A percentile compares a stretch with the other conserved stretches of the same genome.
These are phyloP conservation scores for Vigna angularis DNA, from an alignment of 306 rosid species.

Conservation along the genomic window DNA sequence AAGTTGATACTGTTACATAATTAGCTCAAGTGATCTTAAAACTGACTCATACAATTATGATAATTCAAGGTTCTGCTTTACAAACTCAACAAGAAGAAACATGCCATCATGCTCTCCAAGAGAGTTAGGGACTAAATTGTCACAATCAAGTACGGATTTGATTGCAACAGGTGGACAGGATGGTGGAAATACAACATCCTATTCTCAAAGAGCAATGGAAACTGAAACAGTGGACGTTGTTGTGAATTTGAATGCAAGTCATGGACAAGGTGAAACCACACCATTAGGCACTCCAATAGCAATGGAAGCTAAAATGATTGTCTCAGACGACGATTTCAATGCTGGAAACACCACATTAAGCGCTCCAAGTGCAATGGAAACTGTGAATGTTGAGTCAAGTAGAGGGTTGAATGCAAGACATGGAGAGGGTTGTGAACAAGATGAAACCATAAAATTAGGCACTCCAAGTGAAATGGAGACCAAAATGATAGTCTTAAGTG, in stretches of 20 bases:
- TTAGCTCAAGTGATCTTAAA: not conserved
- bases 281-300: not conserved
- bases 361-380: not conserved
- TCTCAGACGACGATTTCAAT: not conserved
- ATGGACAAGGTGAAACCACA: not conserved
- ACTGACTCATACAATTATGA: not conserved
- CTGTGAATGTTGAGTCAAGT: not conserved
- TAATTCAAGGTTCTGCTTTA: not conserved
- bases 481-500: not conserved
- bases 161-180: not conserved
- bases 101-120: not conserved
- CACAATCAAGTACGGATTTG: not conserved
- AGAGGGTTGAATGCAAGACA: not conserved
- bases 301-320: not conserved
- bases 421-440: not conserved
- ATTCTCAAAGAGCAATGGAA: not conserved
- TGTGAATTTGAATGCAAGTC: not conserved
- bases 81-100: not conserved
- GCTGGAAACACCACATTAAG: not conserved
- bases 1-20: not conserved
- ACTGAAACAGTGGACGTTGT: not conserved
- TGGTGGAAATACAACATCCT: not conserved
- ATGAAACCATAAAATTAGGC: not conserved
- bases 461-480: not conserved
- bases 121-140: not conserved